Evolutionary conservation across 2,329 filamentous ascomycete species (phyloP).

Genomic region (Fusarium sp.): DNA sequence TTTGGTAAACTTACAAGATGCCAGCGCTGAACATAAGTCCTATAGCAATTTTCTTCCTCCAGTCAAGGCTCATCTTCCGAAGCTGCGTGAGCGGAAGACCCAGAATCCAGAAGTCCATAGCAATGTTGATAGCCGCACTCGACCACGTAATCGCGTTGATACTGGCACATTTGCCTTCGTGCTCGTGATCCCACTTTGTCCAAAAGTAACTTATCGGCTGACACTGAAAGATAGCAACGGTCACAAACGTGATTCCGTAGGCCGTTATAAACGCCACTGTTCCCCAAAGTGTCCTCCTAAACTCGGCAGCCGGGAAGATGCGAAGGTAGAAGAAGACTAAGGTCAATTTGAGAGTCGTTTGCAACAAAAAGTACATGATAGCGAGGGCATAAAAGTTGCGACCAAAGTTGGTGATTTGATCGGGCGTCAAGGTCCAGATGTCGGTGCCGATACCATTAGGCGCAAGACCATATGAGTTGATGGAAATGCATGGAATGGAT

Average conservation of each 20-base stretch:
- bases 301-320: constrained; percentile 58
- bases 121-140: constrained; percentile 63
- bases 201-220: constrained; percentile 63
- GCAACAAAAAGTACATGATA: constrained; percentile 59
- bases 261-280: constrained; percentile 54
- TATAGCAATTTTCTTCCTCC: constrained; percentile 60
- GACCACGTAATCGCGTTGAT: constrained; percentile 62
- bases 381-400: constrained; percentile 57
- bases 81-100: constrained; percentile 61
- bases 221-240: constrained; percentile 62
- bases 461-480: constrained; percentile 47
- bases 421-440: constrained; percentile 59
- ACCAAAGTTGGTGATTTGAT: constrained; percentile 56
- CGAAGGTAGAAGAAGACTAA: constrained; percentile 66
- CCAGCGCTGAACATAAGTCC: constrained; percentile 63
- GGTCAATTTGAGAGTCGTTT: constrained; percentile 61
- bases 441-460: constrained; percentile 60
- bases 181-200: constrained; percentile 61
- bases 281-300: constrained; percentile 55
- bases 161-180: constrained; percentile 60
- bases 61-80: constrained; percentile 54
- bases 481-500: constrained; percentile 46
- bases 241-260: constrained; percentile 55
- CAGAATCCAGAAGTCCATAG: constrained; percentile 64
- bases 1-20: constrained; percentile 50